A percentile compares a stretch with the other conserved stretches of the same genome.
These are phyloP conservation scores for Polygonum maritimum DNA, from an alignment of 148 eudicot genomes.

Conservation along the genomic window DNA sequence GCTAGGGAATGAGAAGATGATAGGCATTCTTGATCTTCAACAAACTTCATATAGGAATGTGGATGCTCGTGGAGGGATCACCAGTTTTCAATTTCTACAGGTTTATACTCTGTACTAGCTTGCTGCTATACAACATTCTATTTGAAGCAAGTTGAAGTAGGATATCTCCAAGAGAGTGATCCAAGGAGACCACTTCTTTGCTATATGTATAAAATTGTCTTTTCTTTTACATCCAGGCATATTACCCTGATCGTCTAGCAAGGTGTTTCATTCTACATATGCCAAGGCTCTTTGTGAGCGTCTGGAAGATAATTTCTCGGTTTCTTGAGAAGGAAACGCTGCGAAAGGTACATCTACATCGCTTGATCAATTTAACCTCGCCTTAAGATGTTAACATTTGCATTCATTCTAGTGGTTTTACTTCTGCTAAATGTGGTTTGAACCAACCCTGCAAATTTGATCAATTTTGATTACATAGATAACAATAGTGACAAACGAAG, in stretches of 20 bases:
- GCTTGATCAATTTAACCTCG: not conserved
- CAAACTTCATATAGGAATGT: conserved; percentile 33
- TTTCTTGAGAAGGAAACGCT: conserved; percentile 50
- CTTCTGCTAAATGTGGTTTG: not conserved
- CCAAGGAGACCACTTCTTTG: too few relatives aligned
- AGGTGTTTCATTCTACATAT: conserved; percentile 35
- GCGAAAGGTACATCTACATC: conserved; percentile 25
- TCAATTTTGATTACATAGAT: conserved; percentile 24
- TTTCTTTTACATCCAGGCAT: conserved; percentile 24
- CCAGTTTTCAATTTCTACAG: conserved; percentile 56
- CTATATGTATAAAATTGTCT: not conserved
- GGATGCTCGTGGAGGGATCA: conserved; percentile 45
- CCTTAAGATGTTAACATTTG: not conserved
- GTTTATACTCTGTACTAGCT: conserved; percentile 14
- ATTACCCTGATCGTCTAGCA: conserved; percentile 50
- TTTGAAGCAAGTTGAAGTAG: not conserved
- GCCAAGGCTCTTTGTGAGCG: conserved; percentile 45
- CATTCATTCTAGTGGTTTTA: not conserved
- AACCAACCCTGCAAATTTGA: not conserved
- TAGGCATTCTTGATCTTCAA: conserved; percentile 42
- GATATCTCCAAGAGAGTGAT: too few relatives aligned
- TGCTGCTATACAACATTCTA: not conserved
- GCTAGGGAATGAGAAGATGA: conserved; percentile 46
- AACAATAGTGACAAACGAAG: conserved; percentile 36
- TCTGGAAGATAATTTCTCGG: conserved; percentile 39